Base-by-base conservation (phyloP, 495 filamentous ascomycete species). In the Penicillium canescens region DNA sequence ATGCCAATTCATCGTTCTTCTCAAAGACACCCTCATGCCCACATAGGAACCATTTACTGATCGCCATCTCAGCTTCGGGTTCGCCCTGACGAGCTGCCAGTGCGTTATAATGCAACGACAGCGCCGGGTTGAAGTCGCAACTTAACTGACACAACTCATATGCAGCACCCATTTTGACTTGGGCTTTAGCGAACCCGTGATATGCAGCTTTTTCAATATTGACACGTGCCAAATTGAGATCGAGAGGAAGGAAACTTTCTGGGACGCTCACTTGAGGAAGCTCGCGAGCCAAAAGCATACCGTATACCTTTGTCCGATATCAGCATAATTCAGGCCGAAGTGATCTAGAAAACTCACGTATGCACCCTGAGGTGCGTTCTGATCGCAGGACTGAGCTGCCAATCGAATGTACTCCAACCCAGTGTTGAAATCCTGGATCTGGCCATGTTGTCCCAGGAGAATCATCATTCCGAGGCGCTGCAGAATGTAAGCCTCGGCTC, bases 31-130 rank as follows among this genome's bases (percentile, higher is more conserved):
- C 84, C 65, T 98, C 92, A 57, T 92, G 90, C 7, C 94, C 94
- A 63, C 94, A 97, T 23, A 98, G 78, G 71, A 98, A 98, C 94
- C 94, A 98, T 71, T 97, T 95, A 65, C 92, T 97, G 54, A 98
- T 93, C 21, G 92, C 91, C 82, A 98, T 91, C 46, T 96, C 90
- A 1, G 93, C 94, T 62, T 98, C 94, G 0, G 89, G 73, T 60
- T 97, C 91, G 8, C 85, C 85, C 70, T 98, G 95, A 37, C 88
- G 85, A 4, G 94, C 87, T 16, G 94, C 95, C 37, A 98, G 80
- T 48, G 90, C 91, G 66, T 97, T 96, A 70, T 98, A 98, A 60
- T 98, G 94, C 52, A 98, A 71, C 4, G 93, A 97, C 45, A 96
- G 74, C 6, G 89, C 86, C 0, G 94, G 94, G 60, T 93, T 89